A percentile compares a stretch with the other conserved stretches of the same genome.
Evolutionary conservation across 139 green algal species (phyloP).

Genomic region (Coelastrella sp.): DNA sequence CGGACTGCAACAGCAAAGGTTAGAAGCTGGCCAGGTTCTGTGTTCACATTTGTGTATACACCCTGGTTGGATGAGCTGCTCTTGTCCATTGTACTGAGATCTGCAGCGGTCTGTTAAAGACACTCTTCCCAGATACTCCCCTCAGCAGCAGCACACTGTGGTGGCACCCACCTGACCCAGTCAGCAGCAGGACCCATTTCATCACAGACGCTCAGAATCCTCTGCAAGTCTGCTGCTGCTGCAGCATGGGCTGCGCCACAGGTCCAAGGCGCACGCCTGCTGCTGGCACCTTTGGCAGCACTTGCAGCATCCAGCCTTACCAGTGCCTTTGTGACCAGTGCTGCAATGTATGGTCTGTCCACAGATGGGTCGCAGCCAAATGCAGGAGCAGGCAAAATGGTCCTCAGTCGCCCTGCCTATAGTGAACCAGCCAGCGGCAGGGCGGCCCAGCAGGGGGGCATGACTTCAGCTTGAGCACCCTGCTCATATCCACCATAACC

Average conservation of each 20-base stretch:
- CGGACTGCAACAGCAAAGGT: too few relatives aligned
- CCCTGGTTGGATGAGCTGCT: too few relatives aligned
- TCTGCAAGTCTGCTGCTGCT: background rate
- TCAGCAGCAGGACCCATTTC: conserved; percentile 8
- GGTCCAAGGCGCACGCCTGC: background rate
- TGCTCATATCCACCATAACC: background rate
- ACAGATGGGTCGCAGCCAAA: background rate
- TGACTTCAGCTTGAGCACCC: background rate
- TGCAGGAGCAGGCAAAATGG: background rate
- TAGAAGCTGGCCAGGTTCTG: too few relatives aligned
- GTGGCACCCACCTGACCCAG: conserved; percentile 24
- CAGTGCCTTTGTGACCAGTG: conserved; percentile 5
- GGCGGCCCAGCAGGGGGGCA: background rate
- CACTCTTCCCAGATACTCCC: too few relatives aligned
- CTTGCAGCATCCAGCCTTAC: background rate
- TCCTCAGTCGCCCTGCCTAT: background rate
- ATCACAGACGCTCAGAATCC: conserved; percentile 14
- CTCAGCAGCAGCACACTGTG: background rate
- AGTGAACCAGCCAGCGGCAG: background rate
- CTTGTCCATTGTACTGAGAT: too few relatives aligned
- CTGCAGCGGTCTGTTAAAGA: too few relatives aligned
- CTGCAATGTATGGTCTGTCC: conserved; percentile 9
- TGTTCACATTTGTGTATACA: too few relatives aligned
- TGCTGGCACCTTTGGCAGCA: background rate
- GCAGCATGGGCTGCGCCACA: background rate